Evolutionary conservation across 176 grass and related monocot genomes (phyloP).

Genomic region (Oryza longistaminata): DNA sequence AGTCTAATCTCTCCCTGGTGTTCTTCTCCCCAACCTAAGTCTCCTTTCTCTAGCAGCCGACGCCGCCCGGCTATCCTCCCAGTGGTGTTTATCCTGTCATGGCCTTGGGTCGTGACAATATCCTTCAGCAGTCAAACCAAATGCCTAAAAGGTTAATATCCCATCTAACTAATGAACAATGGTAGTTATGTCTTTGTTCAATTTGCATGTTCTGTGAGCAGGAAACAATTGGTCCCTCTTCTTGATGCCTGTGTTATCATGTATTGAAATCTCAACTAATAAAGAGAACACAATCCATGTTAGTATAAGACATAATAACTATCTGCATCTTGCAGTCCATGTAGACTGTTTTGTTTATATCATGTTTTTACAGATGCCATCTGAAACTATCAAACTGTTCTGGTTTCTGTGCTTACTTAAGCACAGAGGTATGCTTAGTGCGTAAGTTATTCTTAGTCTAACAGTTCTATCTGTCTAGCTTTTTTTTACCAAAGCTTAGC

Average conservation of each 20-base stretch:
- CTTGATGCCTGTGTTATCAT: background rate
- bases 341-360: background rate
- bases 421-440: background rate
- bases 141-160: background rate
- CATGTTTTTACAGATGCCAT: background rate
- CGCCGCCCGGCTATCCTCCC: too few relatives aligned
- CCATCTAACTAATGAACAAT: constrained; percentile 3
- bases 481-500: constrained; percentile 17
- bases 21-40: too few relatives aligned
- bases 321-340: constrained; percentile 1
- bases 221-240: background rate
- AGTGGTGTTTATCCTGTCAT: too few relatives aligned
- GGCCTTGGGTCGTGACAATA: too few relatives aligned
- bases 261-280: background rate
- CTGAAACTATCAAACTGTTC: background rate
- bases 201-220: background rate
- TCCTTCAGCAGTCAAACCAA: constrained; percentile 7
- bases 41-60: too few relatives aligned
- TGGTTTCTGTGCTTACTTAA: background rate
- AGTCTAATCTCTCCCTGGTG: too few relatives aligned
- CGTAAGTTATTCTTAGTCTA: background rate
- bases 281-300: constrained; percentile 17
- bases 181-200: background rate
- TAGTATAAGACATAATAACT: background rate
- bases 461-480: background rate